These are phyloP conservation scores for Hirsutella minnesotensis DNA, from an alignment of 2,329 filamentous ascomycete genomes.

Conservation along the genomic window DNA sequence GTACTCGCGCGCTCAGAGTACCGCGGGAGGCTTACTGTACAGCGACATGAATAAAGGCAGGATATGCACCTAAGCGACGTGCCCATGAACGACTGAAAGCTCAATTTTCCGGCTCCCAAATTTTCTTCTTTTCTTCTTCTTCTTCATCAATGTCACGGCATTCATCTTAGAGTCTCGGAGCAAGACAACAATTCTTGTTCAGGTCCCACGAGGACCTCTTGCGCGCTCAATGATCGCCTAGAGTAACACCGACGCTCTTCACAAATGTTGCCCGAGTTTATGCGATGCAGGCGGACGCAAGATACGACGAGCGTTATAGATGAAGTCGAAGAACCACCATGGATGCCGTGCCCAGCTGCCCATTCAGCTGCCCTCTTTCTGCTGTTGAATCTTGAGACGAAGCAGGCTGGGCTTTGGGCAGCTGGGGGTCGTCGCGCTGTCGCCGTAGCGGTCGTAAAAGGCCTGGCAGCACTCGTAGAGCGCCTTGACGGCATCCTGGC, in stretches of 20 bases:
- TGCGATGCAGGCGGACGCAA: slow-evolving; percentile 30
- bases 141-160: slow-evolving; percentile 66
- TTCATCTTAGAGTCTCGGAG: slow-evolving; percentile 99
- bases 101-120: slow-evolving; percentile 12
- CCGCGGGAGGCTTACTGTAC: background rate
- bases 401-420: slow-evolving; percentile 77
- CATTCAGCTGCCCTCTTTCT: slow-evolving; percentile 25
- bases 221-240: slow-evolving; percentile 98
- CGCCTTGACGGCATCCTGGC: slow-evolving; percentile 64
- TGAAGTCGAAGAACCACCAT: slow-evolving; percentile 6
- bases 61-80: slow-evolving; percentile 16
- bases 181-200: slow-evolving; percentile 83
- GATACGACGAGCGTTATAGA: slow-evolving; percentile 34
- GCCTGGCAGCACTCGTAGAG: slow-evolving; percentile 88
- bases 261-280: slow-evolving; percentile 54
- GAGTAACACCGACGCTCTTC: slow-evolving; percentile 65
- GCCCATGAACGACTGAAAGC: background rate
- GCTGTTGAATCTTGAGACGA: slow-evolving; percentile 75
- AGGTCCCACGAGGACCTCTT: slow-evolving; percentile 69
- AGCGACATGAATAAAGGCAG: background rate
- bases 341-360: too few relatives aligned
- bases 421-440: slow-evolving; percentile 63
- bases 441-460: slow-evolving; percentile 73
- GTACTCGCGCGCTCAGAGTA: background rate
- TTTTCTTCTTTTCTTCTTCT: slow-evolving; percentile 15